phyloP scores from a whole-genome alignment of 495 filamentous ascomycete genomes.

The Cercophora newfieldiana region DNA sequence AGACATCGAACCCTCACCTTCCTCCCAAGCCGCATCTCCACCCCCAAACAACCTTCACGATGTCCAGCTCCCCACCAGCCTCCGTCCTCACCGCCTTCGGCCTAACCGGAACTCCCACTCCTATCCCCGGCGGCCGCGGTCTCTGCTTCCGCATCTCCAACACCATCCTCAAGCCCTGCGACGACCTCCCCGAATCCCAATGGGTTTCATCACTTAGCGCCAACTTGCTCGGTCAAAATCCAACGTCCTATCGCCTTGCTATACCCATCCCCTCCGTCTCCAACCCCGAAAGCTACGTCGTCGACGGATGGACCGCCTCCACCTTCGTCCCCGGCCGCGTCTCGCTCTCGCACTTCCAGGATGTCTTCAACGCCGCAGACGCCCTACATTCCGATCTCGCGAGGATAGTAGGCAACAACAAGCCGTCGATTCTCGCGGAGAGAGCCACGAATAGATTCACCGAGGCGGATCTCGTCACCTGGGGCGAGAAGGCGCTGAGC shows the following conservation, averaged over 20 bases:
- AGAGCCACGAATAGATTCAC: background rate
- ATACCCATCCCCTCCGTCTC: conserved; percentile 36
- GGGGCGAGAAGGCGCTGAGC: background rate
- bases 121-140: background rate
- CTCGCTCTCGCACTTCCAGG: background rate
- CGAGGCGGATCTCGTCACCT: background rate
- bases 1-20: background rate
- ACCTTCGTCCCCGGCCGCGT: conserved; percentile 26
- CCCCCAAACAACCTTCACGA: background rate
- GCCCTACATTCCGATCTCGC: background rate
- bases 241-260: conserved; percentile 48
- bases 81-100: background rate
- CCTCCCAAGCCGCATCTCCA: background rate
- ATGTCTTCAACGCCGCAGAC: background rate
- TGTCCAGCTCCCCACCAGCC: conserved; percentile 22
- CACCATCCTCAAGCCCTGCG: conserved; percentile 7
- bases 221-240: background rate
- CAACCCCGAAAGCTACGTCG: conserved; percentile 40
- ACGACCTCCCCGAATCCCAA: background rate
- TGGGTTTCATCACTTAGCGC: background rate
- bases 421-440: background rate
- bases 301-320: conserved; percentile 56
- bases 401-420: no score
- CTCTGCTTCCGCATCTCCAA: conserved; percentile 6
- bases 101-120: background rate